These are phyloP conservation scores for Lasiodiplodia citricola DNA, from an alignment of 2,329 filamentous ascomycete species.

Conservation along the genomic window DNA sequence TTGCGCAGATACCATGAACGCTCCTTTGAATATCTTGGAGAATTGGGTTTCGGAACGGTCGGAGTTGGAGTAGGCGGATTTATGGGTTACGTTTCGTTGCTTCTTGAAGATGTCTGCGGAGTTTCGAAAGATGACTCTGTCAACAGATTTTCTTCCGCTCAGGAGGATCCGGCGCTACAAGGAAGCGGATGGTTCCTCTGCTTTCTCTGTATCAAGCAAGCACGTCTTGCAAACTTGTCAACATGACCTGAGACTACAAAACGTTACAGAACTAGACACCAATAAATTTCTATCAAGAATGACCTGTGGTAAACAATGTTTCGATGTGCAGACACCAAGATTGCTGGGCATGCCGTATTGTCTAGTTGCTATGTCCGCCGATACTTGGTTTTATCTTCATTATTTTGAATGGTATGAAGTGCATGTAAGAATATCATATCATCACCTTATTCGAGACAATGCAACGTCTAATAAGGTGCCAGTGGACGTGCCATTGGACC, in stretches of 20 bases:
- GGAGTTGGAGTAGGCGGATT: neutral
- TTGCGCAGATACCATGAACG: constrained; percentile 3
- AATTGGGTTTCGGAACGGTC: neutral
- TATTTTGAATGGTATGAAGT: too few species aligned
- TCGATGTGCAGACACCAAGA: too few species aligned
- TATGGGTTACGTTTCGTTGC: neutral
- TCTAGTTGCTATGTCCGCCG: too few species aligned
- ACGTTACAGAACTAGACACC: neutral
- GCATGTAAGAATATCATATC: too few species aligned
- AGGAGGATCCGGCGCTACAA: neutral
- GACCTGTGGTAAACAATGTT: too few species aligned
- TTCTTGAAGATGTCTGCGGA: neutral
- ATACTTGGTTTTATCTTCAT: too few species aligned
- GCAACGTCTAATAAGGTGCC: too few species aligned
- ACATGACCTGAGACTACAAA: too few species aligned
- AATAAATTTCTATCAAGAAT: neutral
- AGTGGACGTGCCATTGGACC: too few species aligned
- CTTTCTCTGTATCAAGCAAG: neutral
- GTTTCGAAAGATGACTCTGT: neutral
- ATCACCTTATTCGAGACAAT: too few species aligned
- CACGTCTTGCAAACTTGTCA: neutral
- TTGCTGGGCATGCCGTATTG: too few species aligned
- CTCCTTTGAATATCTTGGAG: neutral
- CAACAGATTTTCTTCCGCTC: neutral
- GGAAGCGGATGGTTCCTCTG: neutral